Evolutionary conservation across 306 rosid genomes (phyloP).

Genomic region (Begonia loranthoides): DNA sequence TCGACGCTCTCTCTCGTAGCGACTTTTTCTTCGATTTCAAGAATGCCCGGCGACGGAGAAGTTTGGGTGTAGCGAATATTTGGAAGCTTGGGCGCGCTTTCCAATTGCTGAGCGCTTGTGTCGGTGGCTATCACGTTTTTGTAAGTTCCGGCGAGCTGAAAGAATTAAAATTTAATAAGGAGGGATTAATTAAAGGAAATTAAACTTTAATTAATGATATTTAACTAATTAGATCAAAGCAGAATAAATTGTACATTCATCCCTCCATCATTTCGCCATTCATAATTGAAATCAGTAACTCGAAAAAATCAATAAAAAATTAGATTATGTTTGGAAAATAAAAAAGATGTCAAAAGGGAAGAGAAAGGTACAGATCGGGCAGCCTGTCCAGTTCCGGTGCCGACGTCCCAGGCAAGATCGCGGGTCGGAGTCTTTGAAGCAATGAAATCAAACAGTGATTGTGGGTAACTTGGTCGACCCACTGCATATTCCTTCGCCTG

Average conservation of each 20-base stretch:
- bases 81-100: constrained; percentile 36
- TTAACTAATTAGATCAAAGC: too few species aligned
- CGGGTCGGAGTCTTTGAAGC: constrained; percentile 54
- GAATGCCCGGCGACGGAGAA: constrained; percentile 29
- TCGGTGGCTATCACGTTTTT: constrained; percentile 61
- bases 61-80: constrained; percentile 47
- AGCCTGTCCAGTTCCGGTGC: constrained; percentile 87
- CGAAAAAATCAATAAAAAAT: too few species aligned
- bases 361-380: constrained; percentile 33
- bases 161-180: too few species aligned
- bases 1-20: constrained; percentile 37
- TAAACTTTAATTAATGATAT: too few species aligned
- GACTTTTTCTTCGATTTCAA: constrained; percentile 35
- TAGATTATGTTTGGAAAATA: too few species aligned
- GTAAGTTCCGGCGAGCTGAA: constrained; percentile 45
- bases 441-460: constrained; percentile 37
- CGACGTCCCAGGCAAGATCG: constrained; percentile 73
- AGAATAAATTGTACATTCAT: too few species aligned
- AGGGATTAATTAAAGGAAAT: too few species aligned
- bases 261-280: too few species aligned
- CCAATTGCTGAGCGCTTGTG: constrained; percentile 42
- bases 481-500: constrained; percentile 48
- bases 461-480: constrained; percentile 54
- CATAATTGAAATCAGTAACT: too few species aligned
- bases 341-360: background rate